A percentile compares a stretch with the other conserved stretches of the same genome.
Conservation (phyloP, 306 rosid genomes). For the Corylus avellana region DNA sequence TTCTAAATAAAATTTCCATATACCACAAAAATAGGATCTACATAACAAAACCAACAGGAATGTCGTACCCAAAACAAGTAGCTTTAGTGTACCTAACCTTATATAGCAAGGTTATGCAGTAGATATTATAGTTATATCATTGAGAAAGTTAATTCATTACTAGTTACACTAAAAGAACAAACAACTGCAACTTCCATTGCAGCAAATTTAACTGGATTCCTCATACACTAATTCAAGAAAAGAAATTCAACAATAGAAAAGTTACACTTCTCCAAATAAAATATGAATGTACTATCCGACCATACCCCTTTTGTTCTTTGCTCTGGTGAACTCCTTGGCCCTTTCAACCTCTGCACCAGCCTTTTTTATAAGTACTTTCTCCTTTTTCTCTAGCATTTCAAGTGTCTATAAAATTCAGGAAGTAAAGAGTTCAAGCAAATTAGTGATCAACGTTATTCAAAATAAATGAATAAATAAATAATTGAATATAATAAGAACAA, state of each 20-base stretch:
- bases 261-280: slow-evolving; percentile 7
- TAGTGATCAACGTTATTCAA: not conserved
- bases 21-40: not conserved
- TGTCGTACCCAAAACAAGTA: not conserved
- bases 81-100: not conserved
- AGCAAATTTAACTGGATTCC: not conserved
- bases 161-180: not conserved
- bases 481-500: not conserved
- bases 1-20: not conserved
- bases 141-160: not conserved
- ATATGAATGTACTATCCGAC: not conserved
- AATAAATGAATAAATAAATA: not conserved
- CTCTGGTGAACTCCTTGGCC: slow-evolving; percentile 85
- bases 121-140: not conserved
- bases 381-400: slow-evolving; percentile 99
- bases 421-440: slow-evolving; percentile 15
- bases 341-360: slow-evolving; percentile 79
- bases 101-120: not conserved
- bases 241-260: not conserved
- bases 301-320: slow-evolving; percentile 87
- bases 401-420: slow-evolving; percentile 65
- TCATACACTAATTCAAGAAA: not conserved
- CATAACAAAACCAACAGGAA: not conserved
- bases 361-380: slow-evolving; percentile 87
- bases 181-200: not conserved